Evolutionary conservation across 495 filamentous ascomycete species (phyloP).

Genomic region (Cladorrhinum samala): DNA sequence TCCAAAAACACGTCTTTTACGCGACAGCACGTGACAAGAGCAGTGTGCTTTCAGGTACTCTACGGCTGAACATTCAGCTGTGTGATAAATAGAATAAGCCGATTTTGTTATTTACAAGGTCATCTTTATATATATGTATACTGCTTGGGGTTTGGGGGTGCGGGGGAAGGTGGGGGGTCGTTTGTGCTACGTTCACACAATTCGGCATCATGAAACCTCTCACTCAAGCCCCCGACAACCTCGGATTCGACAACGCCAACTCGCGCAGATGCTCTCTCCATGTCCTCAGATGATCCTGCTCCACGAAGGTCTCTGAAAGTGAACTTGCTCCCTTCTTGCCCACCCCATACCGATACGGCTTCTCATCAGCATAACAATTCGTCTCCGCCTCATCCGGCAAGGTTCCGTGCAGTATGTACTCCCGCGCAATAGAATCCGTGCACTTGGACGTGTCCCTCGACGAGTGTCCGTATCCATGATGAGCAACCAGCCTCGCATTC

Average conservation of each 20-base stretch:
- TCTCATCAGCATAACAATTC: conserved; percentile 37
- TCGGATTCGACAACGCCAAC: conserved; percentile 20
- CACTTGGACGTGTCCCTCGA: conserved; percentile 36
- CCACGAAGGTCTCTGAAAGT: neutral
- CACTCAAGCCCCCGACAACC: conserved; percentile 29
- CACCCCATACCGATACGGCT: conserved; percentile 36
- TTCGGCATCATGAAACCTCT: neutral
- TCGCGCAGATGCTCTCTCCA: conserved; percentile 27
- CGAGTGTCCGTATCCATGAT: conserved; percentile 44
- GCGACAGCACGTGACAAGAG: conserved; percentile 12
- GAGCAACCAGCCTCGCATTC: conserved; percentile 38
- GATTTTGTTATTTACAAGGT: neutral
- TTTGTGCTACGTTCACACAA: neutral
- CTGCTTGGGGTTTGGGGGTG: too few species aligned
- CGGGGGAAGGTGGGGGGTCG: too few species aligned
- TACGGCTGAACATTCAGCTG: too few species aligned
- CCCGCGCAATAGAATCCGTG: conserved; percentile 33
- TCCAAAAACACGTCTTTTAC: conserved; percentile 10
- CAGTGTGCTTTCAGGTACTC: neutral
- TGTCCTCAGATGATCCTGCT: conserved; percentile 18
- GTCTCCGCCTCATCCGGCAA: conserved; percentile 34
- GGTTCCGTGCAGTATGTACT: conserved; percentile 32
- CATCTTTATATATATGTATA: neutral
- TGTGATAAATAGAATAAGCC: too few species aligned
- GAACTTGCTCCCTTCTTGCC: neutral